These are phyloP conservation scores for Grosmannia serpens DNA, from an alignment of 2,329 filamentous ascomycete species.

Conservation along the genomic window DNA sequence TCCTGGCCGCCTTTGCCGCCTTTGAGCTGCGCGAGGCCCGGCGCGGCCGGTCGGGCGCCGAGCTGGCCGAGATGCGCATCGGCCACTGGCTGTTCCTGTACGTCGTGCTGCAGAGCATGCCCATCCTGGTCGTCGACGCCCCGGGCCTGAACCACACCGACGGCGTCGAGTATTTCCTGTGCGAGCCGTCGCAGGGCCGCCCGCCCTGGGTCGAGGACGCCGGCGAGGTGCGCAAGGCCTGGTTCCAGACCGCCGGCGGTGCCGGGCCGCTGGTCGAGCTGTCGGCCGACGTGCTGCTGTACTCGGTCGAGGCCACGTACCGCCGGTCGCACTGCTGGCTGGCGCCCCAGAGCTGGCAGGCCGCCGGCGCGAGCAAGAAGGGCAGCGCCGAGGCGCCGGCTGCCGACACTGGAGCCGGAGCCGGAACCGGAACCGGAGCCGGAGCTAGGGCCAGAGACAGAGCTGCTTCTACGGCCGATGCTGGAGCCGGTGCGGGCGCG, in stretches of 20 bases:
- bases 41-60: conserved; percentile 49
- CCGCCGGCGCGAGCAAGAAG: neutral
- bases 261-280: conserved; percentile 42
- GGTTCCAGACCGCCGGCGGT: conserved; percentile 63
- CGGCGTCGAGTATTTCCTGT: conserved; percentile 72
- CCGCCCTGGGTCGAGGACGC: conserved; percentile 63
- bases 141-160: conserved; percentile 57
- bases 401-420: neutral
- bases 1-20: conserved; percentile 57
- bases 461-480: too few species aligned
- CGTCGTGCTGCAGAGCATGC: conserved; percentile 63
- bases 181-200: conserved; percentile 60
- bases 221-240: conserved; percentile 52
- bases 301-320: conserved; percentile 50
- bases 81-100: conserved; percentile 79
- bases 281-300: conserved; percentile 47
- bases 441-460: neutral
- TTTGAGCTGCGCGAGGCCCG: conserved; percentile 57
- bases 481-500: neutral
- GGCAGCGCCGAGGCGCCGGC: neutral
- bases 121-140: conserved; percentile 67
- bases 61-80: conserved; percentile 58
- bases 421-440: conserved; percentile 9
- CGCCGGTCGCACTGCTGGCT: conserved; percentile 47
- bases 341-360: conserved; percentile 36